Base-by-base conservation (phyloP, 2,329 filamentous ascomycete species). In the Trichothecium roseum region DNA sequence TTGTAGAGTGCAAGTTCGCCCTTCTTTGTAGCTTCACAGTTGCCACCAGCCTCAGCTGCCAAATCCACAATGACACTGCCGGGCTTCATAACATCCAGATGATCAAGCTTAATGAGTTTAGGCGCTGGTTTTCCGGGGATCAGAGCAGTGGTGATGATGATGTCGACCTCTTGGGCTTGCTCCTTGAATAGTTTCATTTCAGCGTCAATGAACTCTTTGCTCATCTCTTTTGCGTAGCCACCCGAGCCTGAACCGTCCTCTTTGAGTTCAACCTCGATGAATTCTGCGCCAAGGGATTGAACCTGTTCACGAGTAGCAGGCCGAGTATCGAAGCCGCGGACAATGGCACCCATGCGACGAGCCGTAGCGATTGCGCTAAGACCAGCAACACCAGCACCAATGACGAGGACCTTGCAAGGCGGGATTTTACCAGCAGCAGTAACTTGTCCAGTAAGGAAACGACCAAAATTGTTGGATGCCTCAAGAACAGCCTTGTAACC, bases 201-300 rank as follows among this genome's bases (percentile, higher is more conserved):
- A 5, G 86, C 86, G 41, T 86, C 84, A 54, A 91, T 86, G 50
- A 94, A 94, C 45, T 89, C 86, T 50, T 89, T 87, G 37, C 84
- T 91, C 86, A 94, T 94, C 52, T 88, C 84, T 52, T 94, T 94
- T 36, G 84, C 85, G 50, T 94, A 94, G 13, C 87, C 87, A 18
- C 87, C 86, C 8, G 82, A 78, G 3, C 85, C 86, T 10, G 81
- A 78, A 2, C 87, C 87, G 40, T 91, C 85, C 58, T 94, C 87
- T 45, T 89, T 56, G 16, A 94, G 68, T 12, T 85, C 81, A 16
- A 94, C 86, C 57, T 94, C 84, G 45, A 94, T 74, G 49, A 93
- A 94, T 51, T 94, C 87, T 14, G 86, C 87, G 18, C 87, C 87
- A 1, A 94, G 72, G 5, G 85, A 93, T 54, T 94, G 83, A 2